Base-by-base conservation (phyloP, 2,329 filamentous ascomycete genomes). In the Emergomyces africanus region DNA sequence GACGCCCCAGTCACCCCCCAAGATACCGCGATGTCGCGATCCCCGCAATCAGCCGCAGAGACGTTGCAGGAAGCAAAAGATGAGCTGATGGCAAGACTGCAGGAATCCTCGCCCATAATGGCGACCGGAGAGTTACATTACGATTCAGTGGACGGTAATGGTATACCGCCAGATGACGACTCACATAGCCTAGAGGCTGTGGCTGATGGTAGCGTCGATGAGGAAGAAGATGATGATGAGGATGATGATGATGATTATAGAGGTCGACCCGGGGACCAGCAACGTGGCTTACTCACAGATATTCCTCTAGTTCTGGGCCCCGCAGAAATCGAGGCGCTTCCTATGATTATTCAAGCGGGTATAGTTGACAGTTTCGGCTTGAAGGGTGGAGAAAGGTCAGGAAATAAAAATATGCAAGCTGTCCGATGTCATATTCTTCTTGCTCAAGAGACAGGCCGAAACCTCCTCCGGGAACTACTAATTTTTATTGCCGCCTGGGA, bases 401-500 rank as follows among this genome's bases (percentile, higher is more conserved):
- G 79, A 10, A 74, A 80, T 3, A 76, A 90, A 69, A 95, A 92
- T 68, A 85, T 96, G 74, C 90, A 96, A 72, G 89, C 90, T 62
- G 89, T 92, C 1, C 81, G 92, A 25, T 96, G 91, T 67, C 88
- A 95, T 68, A 88, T 96, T 68, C 83, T 97, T 55, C 78, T 97
- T 48, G 90, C 90, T 0, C 83, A 95, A 61, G 90, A 96, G 68
- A 95, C 90, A 62, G 92, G 92, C 2, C 86, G 91, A 65, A 96
- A 95, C 68, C 78, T 97, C 3, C 78, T 97, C 1, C 82, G 92
- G 59, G 92, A 97, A 71, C 83, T 97, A 67, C 79, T 97, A 49
- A 95, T 97, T 60, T 96, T 96, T 71, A 95, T 96, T 63, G 92
- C 92, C 5, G 91, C 95, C 9, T 97, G 92, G 92, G 92, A 96